These are phyloP conservation scores for Magnusiomyces ingens DNA, from an alignment of 1,139 yeast genomes.

Conservation along the genomic window DNA sequence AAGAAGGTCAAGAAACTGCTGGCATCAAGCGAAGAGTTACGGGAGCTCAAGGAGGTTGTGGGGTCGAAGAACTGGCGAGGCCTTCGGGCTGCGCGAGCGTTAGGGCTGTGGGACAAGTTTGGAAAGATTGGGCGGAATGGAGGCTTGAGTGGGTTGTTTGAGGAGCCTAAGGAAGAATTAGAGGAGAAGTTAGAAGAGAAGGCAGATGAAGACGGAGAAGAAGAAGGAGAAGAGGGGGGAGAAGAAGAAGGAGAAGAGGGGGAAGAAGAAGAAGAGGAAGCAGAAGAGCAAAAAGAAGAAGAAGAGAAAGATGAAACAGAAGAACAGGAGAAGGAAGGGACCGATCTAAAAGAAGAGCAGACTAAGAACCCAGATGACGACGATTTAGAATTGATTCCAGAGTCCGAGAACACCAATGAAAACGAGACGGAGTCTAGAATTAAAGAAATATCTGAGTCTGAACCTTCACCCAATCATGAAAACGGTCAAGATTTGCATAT, in stretches of 20 bases:
- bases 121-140: constrained; percentile 20
- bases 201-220: neutral
- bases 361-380: neutral
- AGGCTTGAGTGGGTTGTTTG: constrained; percentile 28
- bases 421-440: neutral
- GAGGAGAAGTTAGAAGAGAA: neutral
- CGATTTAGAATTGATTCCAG: neutral
- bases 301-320: constrained; percentile 3
- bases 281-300: neutral
- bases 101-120: constrained; percentile 29
- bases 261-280: neutral
- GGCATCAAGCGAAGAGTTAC: constrained; percentile 9
- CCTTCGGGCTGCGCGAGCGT: constrained; percentile 30
- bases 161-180: constrained; percentile 4
- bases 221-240: neutral
- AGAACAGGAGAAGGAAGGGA: neutral
- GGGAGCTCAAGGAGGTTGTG: constrained; percentile 14
- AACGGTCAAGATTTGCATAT: too few species aligned
- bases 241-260: neutral
- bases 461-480: too few species aligned
- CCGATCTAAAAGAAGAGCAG: neutral
- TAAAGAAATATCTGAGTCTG: too few species aligned
- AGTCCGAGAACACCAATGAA: neutral
- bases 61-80: constrained; percentile 32
- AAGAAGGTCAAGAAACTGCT: constrained; percentile 4